These are phyloP conservation scores for Globisporangium mamillatum DNA, from an alignment of 352 stramenopile species.

Conservation along the genomic window DNA sequence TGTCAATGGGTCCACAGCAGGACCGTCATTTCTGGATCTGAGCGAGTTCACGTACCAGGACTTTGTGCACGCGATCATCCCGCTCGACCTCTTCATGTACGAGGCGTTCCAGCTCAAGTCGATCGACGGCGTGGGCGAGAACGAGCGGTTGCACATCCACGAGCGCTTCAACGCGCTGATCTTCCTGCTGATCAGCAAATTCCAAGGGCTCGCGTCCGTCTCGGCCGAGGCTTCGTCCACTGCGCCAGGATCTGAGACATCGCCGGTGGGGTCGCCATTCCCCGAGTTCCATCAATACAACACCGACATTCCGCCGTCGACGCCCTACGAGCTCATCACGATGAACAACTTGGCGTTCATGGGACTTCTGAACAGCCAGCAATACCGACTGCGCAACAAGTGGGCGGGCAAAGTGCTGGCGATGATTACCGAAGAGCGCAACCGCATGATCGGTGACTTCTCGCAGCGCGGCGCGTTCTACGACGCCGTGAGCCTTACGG, in stretches of 20 bases:
- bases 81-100: slow-evolving; percentile 58
- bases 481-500: slow-evolving; percentile 31
- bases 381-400: slow-evolving; percentile 38
- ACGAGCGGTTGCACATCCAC: slow-evolving; percentile 35
- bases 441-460: slow-evolving; percentile 47
- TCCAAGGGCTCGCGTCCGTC: slow-evolving; percentile 32
- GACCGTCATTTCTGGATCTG: slow-evolving; percentile 20
- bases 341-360: slow-evolving; percentile 51
- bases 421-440: slow-evolving; percentile 57
- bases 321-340: slow-evolving; percentile 50
- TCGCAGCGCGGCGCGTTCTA: slow-evolving; percentile 36
- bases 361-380: slow-evolving; percentile 48
- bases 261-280: slow-evolving; percentile 7
- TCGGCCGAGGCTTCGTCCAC: slow-evolving; percentile 33
- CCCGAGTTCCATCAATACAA: slow-evolving; percentile 39
- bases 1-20: not conserved
- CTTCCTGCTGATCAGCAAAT: slow-evolving; percentile 39
- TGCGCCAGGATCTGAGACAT: slow-evolving; percentile 1
- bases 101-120: slow-evolving; percentile 53
- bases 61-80: slow-evolving; percentile 44
- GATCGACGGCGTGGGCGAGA: slow-evolving; percentile 37
- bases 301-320: slow-evolving; percentile 43
- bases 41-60: slow-evolving; percentile 55
- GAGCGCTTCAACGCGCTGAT: slow-evolving; percentile 39
- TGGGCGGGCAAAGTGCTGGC: slow-evolving; percentile 45